Conservation (phyloP, 2,329 filamentous ascomycete genomes). For the Calonectria pteridis region DNA sequence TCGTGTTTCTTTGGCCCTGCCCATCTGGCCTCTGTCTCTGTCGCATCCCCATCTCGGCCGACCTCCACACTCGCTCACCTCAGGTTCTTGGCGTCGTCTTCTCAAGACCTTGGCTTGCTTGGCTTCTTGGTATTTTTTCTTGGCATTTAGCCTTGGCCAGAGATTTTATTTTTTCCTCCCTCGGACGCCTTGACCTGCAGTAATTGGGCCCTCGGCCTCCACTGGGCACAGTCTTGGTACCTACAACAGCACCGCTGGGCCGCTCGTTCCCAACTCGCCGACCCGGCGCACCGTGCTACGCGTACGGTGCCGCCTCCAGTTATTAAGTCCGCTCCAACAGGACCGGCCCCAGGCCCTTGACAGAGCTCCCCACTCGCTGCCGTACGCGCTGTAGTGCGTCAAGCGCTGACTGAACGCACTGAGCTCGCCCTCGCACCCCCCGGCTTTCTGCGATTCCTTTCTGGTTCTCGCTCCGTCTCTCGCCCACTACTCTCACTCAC, state of each 20-base stretch:
- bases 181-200: conserved; percentile 17
- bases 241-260: conserved; percentile 13
- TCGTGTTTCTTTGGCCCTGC: conserved; percentile 1
- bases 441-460: conserved; percentile 24
- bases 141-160: conserved; percentile 21
- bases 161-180: conserved; percentile 11
- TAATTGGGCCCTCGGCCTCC: background rate
- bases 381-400: conserved; percentile 9
- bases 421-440: conserved; percentile 5
- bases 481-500: conserved; percentile 27
- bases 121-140: conserved; percentile 23
- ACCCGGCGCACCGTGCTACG: conserved; percentile 32
- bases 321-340: conserved; percentile 23
- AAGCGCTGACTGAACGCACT: conserved; percentile 14
- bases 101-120: conserved; percentile 24
- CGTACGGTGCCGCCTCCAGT: conserved; percentile 29
- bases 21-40: conserved; percentile 6
- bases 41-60: conserved; percentile 14
- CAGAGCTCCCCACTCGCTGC: conserved; percentile 33
- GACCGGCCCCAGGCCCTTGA: conserved; percentile 38
- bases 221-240: background rate
- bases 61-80: conserved; percentile 16
- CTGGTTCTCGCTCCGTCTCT: conserved; percentile 24
- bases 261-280: conserved; percentile 18
- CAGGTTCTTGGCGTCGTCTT: conserved; percentile 19